Evolutionary conservation across 257 asterid genomes (phyloP).

Genomic region (Galeopsis tetrahit): DNA sequence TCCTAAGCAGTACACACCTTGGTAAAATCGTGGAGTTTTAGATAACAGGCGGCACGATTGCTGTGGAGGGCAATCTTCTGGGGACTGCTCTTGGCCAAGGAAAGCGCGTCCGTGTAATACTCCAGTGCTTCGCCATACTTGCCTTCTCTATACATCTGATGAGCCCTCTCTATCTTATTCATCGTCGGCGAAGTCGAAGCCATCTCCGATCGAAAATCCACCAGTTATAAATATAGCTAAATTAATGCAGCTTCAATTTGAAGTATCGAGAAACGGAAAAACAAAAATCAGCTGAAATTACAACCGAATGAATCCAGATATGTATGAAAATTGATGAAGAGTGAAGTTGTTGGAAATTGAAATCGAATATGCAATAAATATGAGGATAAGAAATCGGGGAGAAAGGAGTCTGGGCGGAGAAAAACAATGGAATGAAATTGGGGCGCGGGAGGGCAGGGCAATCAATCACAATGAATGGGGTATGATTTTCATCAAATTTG

Average conservation of each 20-base stretch:
- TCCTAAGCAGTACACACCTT: constrained; percentile 50
- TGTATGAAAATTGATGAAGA: not conserved
- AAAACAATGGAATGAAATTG: constrained; percentile 25
- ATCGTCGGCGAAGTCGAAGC: constrained; percentile 58
- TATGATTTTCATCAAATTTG: not conserved
- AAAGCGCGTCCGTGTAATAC: constrained; percentile 88
- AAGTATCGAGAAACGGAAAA: constrained; percentile 14
- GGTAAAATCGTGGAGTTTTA: constrained; percentile 81
- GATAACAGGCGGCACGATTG: constrained; percentile 96
- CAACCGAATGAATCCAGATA: not conserved
- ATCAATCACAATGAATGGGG: not conserved
- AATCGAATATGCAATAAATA: not conserved
- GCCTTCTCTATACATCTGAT: constrained; percentile 94
- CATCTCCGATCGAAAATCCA: constrained; percentile 49
- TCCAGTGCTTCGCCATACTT: constrained; percentile 75
- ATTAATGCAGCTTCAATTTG: constrained; percentile 15
- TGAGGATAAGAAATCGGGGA: constrained; percentile 19
- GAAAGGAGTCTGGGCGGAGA: constrained; percentile 28
- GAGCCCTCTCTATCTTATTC: constrained; percentile 88
- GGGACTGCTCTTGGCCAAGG: constrained; percentile 76
- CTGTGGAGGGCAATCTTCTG: constrained; percentile 97
- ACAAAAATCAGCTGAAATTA: not conserved
- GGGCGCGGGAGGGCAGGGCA: constrained; percentile 22
- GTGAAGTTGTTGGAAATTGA: not conserved
- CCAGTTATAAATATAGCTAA: constrained; percentile 9